These are phyloP conservation scores for Erodium texanum DNA, from an alignment of 441 rosid genomes.

Conservation along the genomic window DNA sequence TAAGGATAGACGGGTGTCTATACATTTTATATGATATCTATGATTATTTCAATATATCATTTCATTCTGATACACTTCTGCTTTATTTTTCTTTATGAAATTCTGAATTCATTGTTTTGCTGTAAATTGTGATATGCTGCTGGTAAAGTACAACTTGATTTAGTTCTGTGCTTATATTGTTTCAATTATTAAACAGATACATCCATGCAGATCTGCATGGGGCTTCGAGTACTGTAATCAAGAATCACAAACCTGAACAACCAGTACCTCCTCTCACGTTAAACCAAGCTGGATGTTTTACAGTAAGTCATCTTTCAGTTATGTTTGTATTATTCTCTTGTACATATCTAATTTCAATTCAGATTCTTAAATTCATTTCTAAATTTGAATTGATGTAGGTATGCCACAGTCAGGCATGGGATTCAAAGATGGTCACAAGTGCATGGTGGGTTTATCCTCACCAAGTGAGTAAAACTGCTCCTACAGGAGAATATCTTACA, in stretches of 20 bases:
- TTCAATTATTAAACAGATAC: slow-evolving; percentile 47
- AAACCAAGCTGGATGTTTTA: slow-evolving; percentile 95
- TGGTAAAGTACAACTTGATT: neutral
- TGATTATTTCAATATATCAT: neutral
- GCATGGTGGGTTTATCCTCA: slow-evolving; percentile 99
- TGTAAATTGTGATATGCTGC: neutral
- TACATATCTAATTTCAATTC: slow-evolving; percentile 10
- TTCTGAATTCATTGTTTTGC: neutral
- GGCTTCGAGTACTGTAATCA: slow-evolving; percentile 93
- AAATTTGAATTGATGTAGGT: slow-evolving; percentile 42
- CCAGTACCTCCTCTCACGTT: slow-evolving; percentile 84
- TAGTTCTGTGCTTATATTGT: slow-evolving; percentile 6
- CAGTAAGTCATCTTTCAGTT: slow-evolving; percentile 36
- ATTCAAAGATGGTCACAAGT: slow-evolving; percentile 92
- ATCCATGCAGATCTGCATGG: slow-evolving; percentile 96
- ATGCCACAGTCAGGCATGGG: slow-evolving; percentile 98
- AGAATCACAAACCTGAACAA: slow-evolving; percentile 87
- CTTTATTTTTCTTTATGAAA: neutral
- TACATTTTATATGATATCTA: neutral
- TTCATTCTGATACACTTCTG: neutral
- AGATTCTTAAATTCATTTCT: slow-evolving; percentile 10
- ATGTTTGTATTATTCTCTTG: neutral
- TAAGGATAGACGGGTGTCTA: neutral
- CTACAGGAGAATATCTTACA: slow-evolving; percentile 95
- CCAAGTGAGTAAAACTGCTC: slow-evolving; percentile 99